These are phyloP conservation scores for Mucor piriformis DNA, from an alignment of 371 early-diverging fungal species.

Conservation along the genomic window DNA sequence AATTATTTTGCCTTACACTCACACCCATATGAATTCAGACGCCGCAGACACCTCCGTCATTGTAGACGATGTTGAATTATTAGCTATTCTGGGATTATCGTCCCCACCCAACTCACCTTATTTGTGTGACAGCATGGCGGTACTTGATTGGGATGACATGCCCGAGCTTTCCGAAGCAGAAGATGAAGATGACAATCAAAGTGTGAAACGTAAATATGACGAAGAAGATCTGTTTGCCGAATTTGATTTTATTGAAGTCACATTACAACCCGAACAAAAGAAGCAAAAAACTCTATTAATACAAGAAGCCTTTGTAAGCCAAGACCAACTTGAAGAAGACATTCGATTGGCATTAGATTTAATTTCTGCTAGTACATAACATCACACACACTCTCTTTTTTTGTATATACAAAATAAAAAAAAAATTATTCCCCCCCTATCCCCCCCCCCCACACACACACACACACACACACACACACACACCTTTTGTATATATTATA, in stretches of 20 bases:
- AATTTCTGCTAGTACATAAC: constrained; percentile 14
- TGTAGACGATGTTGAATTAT: constrained; percentile 27
- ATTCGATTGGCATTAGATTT: constrained; percentile 29
- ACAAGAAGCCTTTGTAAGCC: constrained; percentile 21
- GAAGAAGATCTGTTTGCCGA: constrained; percentile 30
- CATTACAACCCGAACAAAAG: constrained; percentile 7
- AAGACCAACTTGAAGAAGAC: constrained; percentile 24
- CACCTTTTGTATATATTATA: too few species aligned
- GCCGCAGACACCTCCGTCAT: constrained; percentile 3
- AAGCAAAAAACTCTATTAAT: constrained; percentile 10
- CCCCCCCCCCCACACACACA: background rate
- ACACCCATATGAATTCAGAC: background rate
- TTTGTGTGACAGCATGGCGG: constrained; percentile 15
- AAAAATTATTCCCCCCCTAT: background rate
- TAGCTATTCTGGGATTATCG: constrained; percentile 23
- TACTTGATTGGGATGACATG: constrained; percentile 32
- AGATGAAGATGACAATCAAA: constrained; percentile 23
- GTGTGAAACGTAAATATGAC: constrained; percentile 19
- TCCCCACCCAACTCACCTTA: constrained; percentile 2
- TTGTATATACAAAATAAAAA: background rate
- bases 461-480: too few species aligned
- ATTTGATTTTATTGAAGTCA: constrained; percentile 37
- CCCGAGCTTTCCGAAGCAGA: constrained; percentile 30
- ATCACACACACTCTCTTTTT: background rate
- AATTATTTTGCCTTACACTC: too few species aligned